Evolutionary conservation across 2,329 filamentous ascomycete genomes (phyloP), one percentile per base, ranked within the genome.

Genomic region (Alternaria atra): DNA sequence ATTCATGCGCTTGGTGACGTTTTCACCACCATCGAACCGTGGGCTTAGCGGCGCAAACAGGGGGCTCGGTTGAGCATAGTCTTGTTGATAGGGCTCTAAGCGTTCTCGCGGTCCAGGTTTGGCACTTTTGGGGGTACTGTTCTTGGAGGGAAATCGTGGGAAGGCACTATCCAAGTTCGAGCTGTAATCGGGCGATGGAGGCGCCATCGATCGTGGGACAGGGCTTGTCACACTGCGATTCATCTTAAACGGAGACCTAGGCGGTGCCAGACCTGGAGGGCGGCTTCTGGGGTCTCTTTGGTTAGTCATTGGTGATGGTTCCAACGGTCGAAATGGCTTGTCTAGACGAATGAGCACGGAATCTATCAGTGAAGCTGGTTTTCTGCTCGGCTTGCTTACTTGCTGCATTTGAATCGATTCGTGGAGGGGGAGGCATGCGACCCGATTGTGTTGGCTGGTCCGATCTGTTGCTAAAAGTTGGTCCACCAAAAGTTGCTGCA

Each of bases 1-100:
- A 66, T 91, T 86, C 83, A 91, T 87, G 52, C 87, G 85, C 63
- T 86, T 84, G 67, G 90, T 71, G 29, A 92, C 48, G 53, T 77
- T 81, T 50, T 76, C 79, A 59, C 77, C 79, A 17, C 73, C 80
- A 65, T 77, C 77, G 2, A 71, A 73, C 34, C 75, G 76, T 27
- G 86, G 85, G 63, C 83, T 88, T 20, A 81, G 75, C 4, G 84
- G 81, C 23, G 83, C 83, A 69, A 83, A 84, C 4, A 74, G 64
- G 13, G 77, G 73, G 52, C 72, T 74, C 15, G 76, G 69, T 56
- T 74, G 69, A 20, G 72, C 72, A 54, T 79, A 78, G 39, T 65
- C 55, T 48, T 74, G 72, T 30, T 67, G 68, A 44, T 69, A 69
- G 5, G 72, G 72, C 9, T 74, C 69, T 12, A 71, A 53, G 43